Evolutionary conservation across 371 early-diverging fungal species (phyloP).

Genomic region (Zancudomyces culisetae): DNA sequence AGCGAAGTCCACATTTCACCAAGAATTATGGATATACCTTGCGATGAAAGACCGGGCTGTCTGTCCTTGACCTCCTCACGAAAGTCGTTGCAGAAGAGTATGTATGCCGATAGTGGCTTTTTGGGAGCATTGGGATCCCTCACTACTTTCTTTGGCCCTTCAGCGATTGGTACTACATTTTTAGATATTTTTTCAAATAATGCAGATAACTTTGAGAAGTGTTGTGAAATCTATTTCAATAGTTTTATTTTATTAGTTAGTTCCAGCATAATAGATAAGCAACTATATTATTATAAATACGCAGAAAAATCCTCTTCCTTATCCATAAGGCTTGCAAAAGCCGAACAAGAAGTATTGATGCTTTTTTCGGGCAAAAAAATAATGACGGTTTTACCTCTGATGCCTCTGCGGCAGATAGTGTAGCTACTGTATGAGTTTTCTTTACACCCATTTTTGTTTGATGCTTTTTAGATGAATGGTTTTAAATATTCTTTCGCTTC

Average conservation of each 20-base stretch:
- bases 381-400: background rate
- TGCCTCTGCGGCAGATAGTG: background rate
- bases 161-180: background rate
- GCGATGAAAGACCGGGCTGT: slow-evolving; percentile 6
- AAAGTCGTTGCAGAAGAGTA: slow-evolving; percentile 12
- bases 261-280: too few species aligned
- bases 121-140: slow-evolving; percentile 16
- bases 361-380: background rate
- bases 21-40: slow-evolving; percentile 7
- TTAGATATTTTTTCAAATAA: background rate
- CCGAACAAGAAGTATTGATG: too few species aligned
- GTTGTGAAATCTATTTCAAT: background rate
- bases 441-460: background rate
- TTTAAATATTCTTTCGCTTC: background rate
- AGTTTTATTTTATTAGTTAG: too few species aligned
- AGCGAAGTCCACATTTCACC: slow-evolving; percentile 13
- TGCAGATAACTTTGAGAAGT: background rate
- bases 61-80: slow-evolving; percentile 5
- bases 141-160: background rate
- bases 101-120: slow-evolving; percentile 12
- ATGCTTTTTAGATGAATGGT: background rate
- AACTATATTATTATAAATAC: too few species aligned
- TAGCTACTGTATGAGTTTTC: background rate
- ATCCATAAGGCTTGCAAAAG: too few species aligned
- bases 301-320: too few species aligned